Evolutionary conservation across 768 basidiomycete species (phyloP), one percentile per base, ranked within the genome.

Genomic region (Trametes cingulata): DNA sequence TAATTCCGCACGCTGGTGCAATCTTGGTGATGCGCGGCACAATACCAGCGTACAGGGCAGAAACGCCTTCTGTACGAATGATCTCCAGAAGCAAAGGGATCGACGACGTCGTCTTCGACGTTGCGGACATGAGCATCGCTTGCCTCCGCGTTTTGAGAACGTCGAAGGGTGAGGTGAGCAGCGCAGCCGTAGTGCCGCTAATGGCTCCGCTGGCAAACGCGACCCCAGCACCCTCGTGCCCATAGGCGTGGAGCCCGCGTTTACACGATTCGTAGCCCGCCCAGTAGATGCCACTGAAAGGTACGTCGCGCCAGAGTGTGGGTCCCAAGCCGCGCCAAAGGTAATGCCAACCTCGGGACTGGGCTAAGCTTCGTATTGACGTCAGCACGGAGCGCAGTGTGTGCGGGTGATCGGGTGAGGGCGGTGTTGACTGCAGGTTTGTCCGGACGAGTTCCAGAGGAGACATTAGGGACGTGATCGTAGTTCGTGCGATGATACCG

Each of bases 231-330:
- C 87, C 93, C 60, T 79, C 72, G 63, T 79, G 67, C 24, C 85
- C 85, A 52, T 74, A 72, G 58, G 78, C 75, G 66, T 78, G 75
- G 66, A 94, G 84, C 15, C 72, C 66, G 19, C 78, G 76, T 76
- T 97, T 98, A 75, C 85, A 84, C 0, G 83, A 76, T 72, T 99
- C 96, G 71, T 98, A 98, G 24, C 90, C 87, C 4, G 93, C 92
- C 97, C 97, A 99, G 69, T 99, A 99, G 33, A 96, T 77, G 12
- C 95, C 97, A 40, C 92, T 94, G 72, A 99, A 99, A 0, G 97
- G 96, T 6, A 98, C 95, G 67, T 99, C 97, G 50, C 97, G 84
- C 95, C 95, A 98, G 9, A 99, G 78, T 5, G 94, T 96, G 2
- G 95, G 85, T 0, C 90, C 90, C 8, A 99, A 79, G 0, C 97